These are phyloP conservation scores for Cadophora sp. DNA, from an alignment of 2,329 filamentous ascomycete species.

Conservation along the genomic window DNA sequence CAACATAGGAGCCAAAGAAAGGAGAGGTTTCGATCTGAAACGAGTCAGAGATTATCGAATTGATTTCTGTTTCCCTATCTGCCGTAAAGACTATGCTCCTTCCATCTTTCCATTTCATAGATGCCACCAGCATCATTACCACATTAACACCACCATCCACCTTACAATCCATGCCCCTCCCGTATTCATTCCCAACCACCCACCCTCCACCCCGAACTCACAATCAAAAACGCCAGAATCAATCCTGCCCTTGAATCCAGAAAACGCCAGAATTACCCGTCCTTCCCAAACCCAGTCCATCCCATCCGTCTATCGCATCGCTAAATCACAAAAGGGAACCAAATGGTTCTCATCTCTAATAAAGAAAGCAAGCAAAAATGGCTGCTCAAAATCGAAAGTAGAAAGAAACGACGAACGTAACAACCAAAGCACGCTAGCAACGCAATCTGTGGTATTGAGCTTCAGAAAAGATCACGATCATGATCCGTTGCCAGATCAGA, in stretches of 20 bases:
- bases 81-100: background rate
- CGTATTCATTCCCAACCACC: background rate
- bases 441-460: slow-evolving; percentile 28
- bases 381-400: background rate
- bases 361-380: background rate
- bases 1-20: background rate
- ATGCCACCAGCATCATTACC: slow-evolving; percentile 1
- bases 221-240: background rate
- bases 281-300: background rate
- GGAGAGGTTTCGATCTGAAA: background rate
- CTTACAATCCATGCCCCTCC: background rate
- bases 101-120: background rate
- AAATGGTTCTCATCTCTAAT: background rate
- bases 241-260: background rate
- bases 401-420: background rate
- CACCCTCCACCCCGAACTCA: background rate
- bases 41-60: background rate
- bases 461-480: slow-evolving; percentile 11
- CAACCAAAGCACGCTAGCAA: slow-evolving; percentile 14
- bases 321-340: background rate
- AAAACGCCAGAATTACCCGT: slow-evolving; percentile 11
- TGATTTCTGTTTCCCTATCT: background rate
- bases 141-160: slow-evolving; percentile 3
- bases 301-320: slow-evolving; percentile 8
- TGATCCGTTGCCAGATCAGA: background rate